These are phyloP conservation scores for Ogataea philodendri DNA, from an alignment of 805 yeast species.

Conservation along the genomic window DNA sequence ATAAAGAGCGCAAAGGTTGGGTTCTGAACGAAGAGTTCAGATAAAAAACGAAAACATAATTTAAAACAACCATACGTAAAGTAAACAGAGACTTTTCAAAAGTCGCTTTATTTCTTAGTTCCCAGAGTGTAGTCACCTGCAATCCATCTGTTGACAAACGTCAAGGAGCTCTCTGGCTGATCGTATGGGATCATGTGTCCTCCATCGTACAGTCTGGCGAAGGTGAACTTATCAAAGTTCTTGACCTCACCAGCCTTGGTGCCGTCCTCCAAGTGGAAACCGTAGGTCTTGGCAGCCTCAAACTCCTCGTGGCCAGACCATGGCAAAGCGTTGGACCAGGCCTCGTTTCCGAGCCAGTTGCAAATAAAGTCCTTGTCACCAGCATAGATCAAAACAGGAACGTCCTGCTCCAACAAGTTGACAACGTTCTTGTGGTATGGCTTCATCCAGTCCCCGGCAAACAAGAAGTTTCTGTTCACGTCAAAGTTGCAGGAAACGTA, in stretches of 20 bases:
- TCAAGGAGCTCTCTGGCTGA: constrained; percentile 71
- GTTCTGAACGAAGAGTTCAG: constrained; percentile 53
- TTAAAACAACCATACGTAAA: constrained; percentile 3
- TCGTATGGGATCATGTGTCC: constrained; percentile 94
- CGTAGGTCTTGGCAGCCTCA: constrained; percentile 25
- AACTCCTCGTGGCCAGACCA: constrained; percentile 51
- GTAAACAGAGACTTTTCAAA: neutral
- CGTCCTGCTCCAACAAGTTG: constrained; percentile 58
- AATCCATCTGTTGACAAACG: constrained; percentile 76
- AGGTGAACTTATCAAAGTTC: constrained; percentile 67
- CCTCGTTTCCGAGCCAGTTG: constrained; percentile 89
- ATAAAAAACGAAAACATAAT: constrained; percentile 11
- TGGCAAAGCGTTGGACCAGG: constrained; percentile 68
- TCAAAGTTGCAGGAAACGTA: constrained; percentile 52
- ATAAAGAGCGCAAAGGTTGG: constrained; percentile 61
- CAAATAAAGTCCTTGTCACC: constrained; percentile 93
- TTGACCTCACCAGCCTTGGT: constrained; percentile 69
- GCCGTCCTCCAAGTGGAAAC: constrained; percentile 33
- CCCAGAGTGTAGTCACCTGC: constrained; percentile 47
- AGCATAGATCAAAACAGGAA: constrained; percentile 87
- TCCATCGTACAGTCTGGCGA: constrained; percentile 73
- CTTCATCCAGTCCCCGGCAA: constrained; percentile 63
- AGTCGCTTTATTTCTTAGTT: constrained; percentile 20
- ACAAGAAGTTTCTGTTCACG: constrained; percentile 47
- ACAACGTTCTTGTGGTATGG: constrained; percentile 60